Conservation (phyloP, 1,284 basidiomycete species). For the Caloboletus inedulis region DNA sequence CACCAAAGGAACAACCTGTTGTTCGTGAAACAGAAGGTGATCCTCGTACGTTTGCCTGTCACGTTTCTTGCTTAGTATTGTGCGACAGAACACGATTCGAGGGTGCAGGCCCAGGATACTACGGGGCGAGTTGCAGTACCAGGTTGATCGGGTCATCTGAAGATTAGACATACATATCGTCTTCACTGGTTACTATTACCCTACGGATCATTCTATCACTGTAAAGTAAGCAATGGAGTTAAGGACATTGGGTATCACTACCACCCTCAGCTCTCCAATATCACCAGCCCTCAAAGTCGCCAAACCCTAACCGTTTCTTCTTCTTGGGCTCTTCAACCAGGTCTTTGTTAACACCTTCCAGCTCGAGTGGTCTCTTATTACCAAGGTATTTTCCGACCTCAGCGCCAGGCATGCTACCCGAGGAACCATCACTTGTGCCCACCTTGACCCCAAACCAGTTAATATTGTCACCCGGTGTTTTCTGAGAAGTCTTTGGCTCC, state of each 20-base stretch:
- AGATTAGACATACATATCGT: background rate
- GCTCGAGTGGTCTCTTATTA: slow-evolving; percentile 47
- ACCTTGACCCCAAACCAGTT: slow-evolving; percentile 86
- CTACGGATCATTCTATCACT: slow-evolving; percentile 10
- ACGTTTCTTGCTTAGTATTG: slow-evolving; percentile 2
- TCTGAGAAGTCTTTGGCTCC: slow-evolving; percentile 31
- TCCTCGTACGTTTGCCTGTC: background rate
- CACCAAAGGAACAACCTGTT: slow-evolving; percentile 45
- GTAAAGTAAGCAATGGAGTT: slow-evolving; percentile 13
- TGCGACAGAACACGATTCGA: slow-evolving; percentile 6
- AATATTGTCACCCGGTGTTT: slow-evolving; percentile 57
- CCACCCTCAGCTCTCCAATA: background rate
- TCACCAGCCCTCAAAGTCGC: slow-evolving; percentile 75
- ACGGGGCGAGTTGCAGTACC: slow-evolving; percentile 20
- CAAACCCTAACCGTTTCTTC: slow-evolving; percentile 75
- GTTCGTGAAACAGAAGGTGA: slow-evolving; percentile 31
- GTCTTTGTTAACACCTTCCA: slow-evolving; percentile 9
- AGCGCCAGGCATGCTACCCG: slow-evolving; percentile 30
- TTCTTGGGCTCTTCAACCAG: slow-evolving; percentile 55
- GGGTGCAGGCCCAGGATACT: background rate
- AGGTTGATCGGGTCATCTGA: slow-evolving; percentile 15
- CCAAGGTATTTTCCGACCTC: slow-evolving; percentile 66
- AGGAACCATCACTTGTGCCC: slow-evolving; percentile 41
- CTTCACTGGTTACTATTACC: slow-evolving; percentile 4
- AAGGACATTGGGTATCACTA: background rate